phyloP scores from a whole-genome alignment of 176 grass and related monocot genomes.

The Eragrostis curvula region DNA sequence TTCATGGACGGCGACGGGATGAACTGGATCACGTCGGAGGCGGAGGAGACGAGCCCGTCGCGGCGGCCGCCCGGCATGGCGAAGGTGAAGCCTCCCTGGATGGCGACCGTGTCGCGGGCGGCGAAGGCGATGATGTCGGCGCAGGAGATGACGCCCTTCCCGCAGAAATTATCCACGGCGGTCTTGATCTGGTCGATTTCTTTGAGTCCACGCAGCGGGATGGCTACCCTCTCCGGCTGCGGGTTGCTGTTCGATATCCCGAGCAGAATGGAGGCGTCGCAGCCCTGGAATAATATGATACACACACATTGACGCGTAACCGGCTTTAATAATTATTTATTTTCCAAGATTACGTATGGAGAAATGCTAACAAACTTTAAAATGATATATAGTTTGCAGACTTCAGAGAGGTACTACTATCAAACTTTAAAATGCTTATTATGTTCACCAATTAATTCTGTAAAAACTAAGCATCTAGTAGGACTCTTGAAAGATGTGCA shows the following conservation, averaged over 20 bases:
- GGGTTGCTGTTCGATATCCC: not conserved
- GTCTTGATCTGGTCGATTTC: too few species aligned
- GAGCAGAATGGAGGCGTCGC: not conserved
- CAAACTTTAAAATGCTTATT: too few species aligned
- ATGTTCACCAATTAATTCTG: too few species aligned
- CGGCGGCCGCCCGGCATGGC: conserved; percentile 56
- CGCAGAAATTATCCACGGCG: conserved; percentile 34
- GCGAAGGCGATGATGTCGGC: conserved; percentile 66
- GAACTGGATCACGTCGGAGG: conserved; percentile 9
- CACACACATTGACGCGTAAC: not conserved
- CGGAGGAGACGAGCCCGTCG: conserved; percentile 45
- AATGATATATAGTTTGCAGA: too few species aligned
- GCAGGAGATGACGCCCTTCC: conserved; percentile 41
- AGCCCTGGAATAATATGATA: not conserved
- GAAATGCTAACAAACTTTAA: too few species aligned
- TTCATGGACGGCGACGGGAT: conserved; percentile 38
- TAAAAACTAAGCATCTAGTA: too few species aligned
- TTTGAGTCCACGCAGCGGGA: conserved; percentile 28
- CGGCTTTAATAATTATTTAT: too few species aligned
- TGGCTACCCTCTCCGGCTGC: not conserved
- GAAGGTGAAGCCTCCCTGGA: conserved; percentile 49
- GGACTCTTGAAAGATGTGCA: too few species aligned
- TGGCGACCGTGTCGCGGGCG: conserved; percentile 39
- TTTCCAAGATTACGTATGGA: too few species aligned
- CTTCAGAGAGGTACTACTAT: too few species aligned